Evolutionary conservation across 306 rosid genomes (phyloP).

Genomic region (Lathyrus sativus): DNA sequence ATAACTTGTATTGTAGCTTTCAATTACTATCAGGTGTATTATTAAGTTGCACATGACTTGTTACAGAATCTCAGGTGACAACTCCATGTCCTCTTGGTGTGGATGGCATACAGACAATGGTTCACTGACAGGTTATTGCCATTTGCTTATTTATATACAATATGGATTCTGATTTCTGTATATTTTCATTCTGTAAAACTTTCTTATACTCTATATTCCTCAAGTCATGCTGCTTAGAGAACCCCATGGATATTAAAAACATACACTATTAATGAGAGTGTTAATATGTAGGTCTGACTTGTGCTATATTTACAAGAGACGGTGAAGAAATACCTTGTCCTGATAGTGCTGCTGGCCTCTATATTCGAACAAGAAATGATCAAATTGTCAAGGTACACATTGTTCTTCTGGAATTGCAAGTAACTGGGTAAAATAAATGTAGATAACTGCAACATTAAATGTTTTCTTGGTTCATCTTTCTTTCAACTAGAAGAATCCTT

Average conservation of each 20-base stretch:
- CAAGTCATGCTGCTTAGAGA: slow-evolving; percentile 26
- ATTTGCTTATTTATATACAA: slow-evolving; percentile 9
- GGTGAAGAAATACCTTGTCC: slow-evolving; percentile 86
- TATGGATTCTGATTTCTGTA: slow-evolving; percentile 5
- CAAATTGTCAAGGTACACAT: slow-evolving; percentile 77
- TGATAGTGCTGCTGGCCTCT: slow-evolving; percentile 83
- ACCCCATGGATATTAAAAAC: slow-evolving; percentile 1
- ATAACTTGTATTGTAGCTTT: slow-evolving; percentile 16
- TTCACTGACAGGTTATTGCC: slow-evolving; percentile 81
- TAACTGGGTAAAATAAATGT: slow-evolving; percentile 22
- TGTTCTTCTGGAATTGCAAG: slow-evolving; percentile 35
- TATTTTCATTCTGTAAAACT: slow-evolving; percentile 5
- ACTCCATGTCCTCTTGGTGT: slow-evolving; percentile 85
- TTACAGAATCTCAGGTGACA: slow-evolving; percentile 52
- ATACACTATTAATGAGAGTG: background rate
- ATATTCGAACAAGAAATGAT: slow-evolving; percentile 72
- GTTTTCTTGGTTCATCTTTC: slow-evolving; percentile 29
- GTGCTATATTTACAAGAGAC: slow-evolving; percentile 68
- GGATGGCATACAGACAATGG: slow-evolving; percentile 99
- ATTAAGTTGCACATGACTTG: slow-evolving; percentile 38
- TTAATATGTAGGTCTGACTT: slow-evolving; percentile 69
- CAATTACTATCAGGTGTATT: background rate
- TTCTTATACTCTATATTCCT: background rate
- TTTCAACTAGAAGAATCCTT: slow-evolving; percentile 8
- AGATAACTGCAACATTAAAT: slow-evolving; percentile 22